Evolutionary conservation across 345 rosid species (phyloP).

Genomic region (Gossypium ekmanianum): DNA sequence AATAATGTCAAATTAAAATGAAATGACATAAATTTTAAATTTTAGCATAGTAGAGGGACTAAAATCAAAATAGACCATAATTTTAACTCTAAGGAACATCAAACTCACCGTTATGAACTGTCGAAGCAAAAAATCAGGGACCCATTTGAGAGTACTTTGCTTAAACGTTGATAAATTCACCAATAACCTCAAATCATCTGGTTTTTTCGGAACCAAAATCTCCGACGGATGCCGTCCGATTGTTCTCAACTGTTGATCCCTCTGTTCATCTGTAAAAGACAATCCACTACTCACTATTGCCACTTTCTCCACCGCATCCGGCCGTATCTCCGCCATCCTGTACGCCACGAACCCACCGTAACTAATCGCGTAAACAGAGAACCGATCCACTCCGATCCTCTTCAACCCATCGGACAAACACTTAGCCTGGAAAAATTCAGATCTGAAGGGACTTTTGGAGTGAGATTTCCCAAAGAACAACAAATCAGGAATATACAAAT

Average conservation of each 20-base stretch:
- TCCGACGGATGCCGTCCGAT: constrained; percentile 44
- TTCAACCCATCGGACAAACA: constrained; percentile 50
- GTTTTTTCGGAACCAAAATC: constrained; percentile 49
- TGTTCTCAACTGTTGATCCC: constrained; percentile 32
- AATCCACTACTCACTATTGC: constrained; percentile 70
- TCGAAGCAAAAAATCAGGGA: constrained; percentile 52
- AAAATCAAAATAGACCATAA: not conserved
- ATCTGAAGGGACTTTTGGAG: constrained; percentile 37
- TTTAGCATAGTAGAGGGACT: not conserved
- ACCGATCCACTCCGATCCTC: constrained; percentile 46
- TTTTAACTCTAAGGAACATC: not conserved
- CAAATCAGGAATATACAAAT: constrained; percentile 62
- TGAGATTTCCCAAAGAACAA: constrained; percentile 59
- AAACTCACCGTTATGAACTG: constrained; percentile 56
- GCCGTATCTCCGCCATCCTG: constrained; percentile 57
- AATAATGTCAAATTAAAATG: too few relatives aligned
- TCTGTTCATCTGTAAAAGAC: constrained; percentile 42
- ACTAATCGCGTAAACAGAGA: constrained; percentile 53
- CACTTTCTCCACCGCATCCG: constrained; percentile 49
- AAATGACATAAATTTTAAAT: too few relatives aligned
- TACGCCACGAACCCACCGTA: constrained; percentile 81
- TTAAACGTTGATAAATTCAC: constrained; percentile 38
- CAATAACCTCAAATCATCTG: constrained; percentile 46
- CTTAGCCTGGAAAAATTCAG: constrained; percentile 53
- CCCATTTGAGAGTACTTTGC: constrained; percentile 33